Conservation (phyloP, 2,329 filamentous ascomycete species). For the Diaporthe caulivora region DNA sequence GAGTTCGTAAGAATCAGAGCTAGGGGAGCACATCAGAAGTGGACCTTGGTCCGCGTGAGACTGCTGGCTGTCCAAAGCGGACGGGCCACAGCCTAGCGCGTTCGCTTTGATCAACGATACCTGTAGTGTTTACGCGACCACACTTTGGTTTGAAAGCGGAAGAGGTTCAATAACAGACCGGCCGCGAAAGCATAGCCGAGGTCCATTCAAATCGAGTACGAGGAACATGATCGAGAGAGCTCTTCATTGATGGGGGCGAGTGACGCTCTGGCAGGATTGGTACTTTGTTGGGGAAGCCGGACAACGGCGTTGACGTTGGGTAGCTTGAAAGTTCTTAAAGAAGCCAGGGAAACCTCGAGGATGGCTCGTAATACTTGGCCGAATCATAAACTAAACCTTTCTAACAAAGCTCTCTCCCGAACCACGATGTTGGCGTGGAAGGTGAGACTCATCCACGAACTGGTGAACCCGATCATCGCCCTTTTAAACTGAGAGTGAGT, state of each 20-base stretch:
- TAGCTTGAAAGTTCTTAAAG: background rate
- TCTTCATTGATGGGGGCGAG: background rate
- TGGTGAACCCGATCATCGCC: no score
- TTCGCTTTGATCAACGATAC: background rate
- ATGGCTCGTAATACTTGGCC: background rate
- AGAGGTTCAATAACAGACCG: background rate
- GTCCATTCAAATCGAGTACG: background rate
- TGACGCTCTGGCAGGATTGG: background rate
- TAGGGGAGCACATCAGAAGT: background rate
- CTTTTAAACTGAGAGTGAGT: background rate
- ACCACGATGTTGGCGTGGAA: no score
- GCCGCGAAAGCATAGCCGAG: background rate
- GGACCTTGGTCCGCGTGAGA: background rate
- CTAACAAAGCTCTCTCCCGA: background rate
- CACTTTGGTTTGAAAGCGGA: no score
- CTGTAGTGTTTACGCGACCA: constrained; percentile 6
- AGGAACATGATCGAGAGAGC: background rate
- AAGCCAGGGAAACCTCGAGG: background rate
- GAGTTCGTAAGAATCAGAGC: background rate
- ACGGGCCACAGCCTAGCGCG: background rate
- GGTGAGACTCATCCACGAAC: no score
- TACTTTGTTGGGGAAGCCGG: background rate
- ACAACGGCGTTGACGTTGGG: background rate
- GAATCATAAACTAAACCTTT: background rate
- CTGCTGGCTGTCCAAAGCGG: background rate